phyloP scores from a whole-genome alignment of 345 rosid genomes.

The Sisymbrium altissimum region DNA sequence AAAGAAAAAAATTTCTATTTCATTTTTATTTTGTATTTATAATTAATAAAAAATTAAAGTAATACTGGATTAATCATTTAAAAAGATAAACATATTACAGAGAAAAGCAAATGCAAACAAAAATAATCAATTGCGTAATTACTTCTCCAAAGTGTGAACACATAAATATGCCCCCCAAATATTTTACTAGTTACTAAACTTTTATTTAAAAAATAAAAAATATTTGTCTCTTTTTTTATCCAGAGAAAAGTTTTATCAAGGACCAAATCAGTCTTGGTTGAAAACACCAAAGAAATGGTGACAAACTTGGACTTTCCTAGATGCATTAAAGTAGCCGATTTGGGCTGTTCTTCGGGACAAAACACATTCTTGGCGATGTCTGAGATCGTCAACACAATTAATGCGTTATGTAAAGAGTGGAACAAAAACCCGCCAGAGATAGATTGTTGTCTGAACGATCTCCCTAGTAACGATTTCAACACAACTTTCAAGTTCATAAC shows the following conservation, averaged over 20 bases:
- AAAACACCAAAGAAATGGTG: constrained; percentile 5
- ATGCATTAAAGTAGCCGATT: constrained; percentile 32
- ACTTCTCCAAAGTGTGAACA: not conserved
- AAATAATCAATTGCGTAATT: not conserved
- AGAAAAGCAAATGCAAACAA: too few relatives aligned
- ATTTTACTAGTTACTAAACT: not conserved
- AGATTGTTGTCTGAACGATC: constrained; percentile 44
- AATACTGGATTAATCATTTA: too few relatives aligned
- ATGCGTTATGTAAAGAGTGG: not conserved
- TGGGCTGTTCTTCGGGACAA: constrained; percentile 51
- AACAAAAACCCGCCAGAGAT: constrained; percentile 16
- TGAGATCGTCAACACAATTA: constrained; percentile 5
- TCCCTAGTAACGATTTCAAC: constrained; percentile 45
- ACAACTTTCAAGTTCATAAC: constrained; percentile 23
- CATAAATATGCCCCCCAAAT: not conserved
- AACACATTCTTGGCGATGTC: constrained; percentile 32
- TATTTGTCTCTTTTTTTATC: not conserved
- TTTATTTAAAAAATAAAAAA: not conserved
- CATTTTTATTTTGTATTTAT: too few relatives aligned
- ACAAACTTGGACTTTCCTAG: constrained; percentile 5
- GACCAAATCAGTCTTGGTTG: not conserved
- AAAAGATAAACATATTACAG: too few relatives aligned
- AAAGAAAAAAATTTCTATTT: too few relatives aligned
- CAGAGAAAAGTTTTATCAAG: constrained; percentile 10
- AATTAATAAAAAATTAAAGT: too few relatives aligned